These are phyloP conservation scores for Ustilago esculenta DNA, from an alignment of 1,284 basidiomycete genomes.

Conservation along the genomic window DNA sequence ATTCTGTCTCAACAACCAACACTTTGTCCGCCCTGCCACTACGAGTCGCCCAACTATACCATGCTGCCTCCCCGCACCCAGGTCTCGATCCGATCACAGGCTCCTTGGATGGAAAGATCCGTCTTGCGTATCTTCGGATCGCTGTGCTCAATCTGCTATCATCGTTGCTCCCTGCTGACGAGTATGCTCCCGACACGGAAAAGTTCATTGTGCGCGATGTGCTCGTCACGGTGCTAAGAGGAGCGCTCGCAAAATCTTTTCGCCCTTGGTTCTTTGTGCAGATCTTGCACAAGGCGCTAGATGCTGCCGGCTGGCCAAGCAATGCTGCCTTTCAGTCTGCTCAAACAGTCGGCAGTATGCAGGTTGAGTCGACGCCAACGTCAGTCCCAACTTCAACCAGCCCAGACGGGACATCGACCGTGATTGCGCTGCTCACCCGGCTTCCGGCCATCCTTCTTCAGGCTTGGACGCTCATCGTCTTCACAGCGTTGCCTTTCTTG, in stretches of 20 bases:
- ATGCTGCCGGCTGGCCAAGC: slow-evolving; percentile 26
- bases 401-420: background rate
- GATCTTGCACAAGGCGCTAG: slow-evolving; percentile 42
- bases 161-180: slow-evolving; percentile 40
- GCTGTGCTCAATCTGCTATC: slow-evolving; percentile 30
- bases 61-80: slow-evolving; percentile 30
- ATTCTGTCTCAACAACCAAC: background rate
- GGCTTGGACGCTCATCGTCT: slow-evolving; percentile 20
- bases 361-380: background rate
- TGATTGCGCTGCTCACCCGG: slow-evolving; percentile 6
- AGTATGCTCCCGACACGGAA: slow-evolving; percentile 44
- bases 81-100: slow-evolving; percentile 20
- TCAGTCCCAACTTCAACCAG: background rate
- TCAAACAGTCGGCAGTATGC: background rate
- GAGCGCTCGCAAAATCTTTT: slow-evolving; percentile 26
- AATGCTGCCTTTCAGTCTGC: slow-evolving; percentile 3
- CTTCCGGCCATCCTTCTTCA: slow-evolving; percentile 23
- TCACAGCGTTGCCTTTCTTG: slow-evolving; percentile 29
- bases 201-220: slow-evolving; percentile 49
- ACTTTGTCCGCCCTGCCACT: slow-evolving; percentile 1
- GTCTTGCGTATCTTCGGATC: slow-evolving; percentile 32
- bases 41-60: slow-evolving; percentile 23
- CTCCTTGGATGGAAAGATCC: slow-evolving; percentile 40
- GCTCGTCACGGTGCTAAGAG: slow-evolving; percentile 39
- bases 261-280: slow-evolving; percentile 51